These are phyloP conservation scores for Picea glauca DNA, from an alignment of 75 land plant genomes.

Conservation along the genomic window DNA sequence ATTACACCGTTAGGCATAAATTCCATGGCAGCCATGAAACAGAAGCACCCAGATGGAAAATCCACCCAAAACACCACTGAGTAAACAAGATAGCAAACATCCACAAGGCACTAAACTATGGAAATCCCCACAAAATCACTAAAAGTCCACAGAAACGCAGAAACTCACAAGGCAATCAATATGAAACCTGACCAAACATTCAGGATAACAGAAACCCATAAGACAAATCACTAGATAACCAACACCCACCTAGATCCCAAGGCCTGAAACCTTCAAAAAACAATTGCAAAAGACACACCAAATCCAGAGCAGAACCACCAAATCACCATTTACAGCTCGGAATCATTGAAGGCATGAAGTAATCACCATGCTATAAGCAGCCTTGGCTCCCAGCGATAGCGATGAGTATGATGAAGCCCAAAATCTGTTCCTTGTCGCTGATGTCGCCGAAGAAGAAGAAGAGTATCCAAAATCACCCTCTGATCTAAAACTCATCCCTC, in stretches of 20 bases:
- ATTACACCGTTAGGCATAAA: too few relatives aligned
- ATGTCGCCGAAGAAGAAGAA: too few relatives aligned
- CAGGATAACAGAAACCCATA: neutral
- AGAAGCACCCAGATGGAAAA: neutral
- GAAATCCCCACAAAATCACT: neutral
- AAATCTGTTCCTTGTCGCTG: neutral
- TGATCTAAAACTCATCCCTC: slow-evolving; percentile 9
- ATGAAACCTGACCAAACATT: neutral
- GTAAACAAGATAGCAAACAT: neutral
- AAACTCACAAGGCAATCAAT: neutral
- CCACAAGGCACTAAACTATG: neutral
- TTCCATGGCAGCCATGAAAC: too few relatives aligned
- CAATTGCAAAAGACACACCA: neutral
- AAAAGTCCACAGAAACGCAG: neutral
- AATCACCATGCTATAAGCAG: slow-evolving; percentile 8
- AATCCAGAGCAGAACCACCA: neutral
- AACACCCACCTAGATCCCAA: too few relatives aligned
- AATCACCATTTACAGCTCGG: neutral
- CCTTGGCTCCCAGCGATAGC: neutral
- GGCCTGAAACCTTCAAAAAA: too few relatives aligned
- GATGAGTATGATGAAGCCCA: neutral
- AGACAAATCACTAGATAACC: neutral
- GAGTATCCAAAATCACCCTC: neutral
- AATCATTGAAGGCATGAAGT: neutral
- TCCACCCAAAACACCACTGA: neutral